A percentile compares a stretch with the other conserved stretches of the same genome.
These are phyloP conservation scores for Euphorbia pulcherrima DNA, from an alignment of 345 rosid species.

Conservation along the genomic window DNA sequence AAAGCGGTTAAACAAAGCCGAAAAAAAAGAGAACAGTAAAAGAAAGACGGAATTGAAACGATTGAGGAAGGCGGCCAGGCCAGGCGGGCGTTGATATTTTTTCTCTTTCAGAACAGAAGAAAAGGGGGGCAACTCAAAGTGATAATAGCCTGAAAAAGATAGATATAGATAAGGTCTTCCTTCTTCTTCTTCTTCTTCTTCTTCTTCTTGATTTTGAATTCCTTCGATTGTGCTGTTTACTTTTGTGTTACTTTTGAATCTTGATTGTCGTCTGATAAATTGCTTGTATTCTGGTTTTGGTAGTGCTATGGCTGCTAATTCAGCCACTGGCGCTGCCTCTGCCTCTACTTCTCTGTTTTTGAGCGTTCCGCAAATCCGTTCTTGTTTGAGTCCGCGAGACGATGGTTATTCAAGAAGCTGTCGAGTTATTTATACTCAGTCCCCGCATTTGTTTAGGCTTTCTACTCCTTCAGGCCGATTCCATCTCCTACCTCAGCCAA, in stretches of 20 bases:
- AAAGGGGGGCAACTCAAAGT: too few relatives aligned
- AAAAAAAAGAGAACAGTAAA: too few relatives aligned
- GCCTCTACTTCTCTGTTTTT: constrained; percentile 13
- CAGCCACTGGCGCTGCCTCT: too few relatives aligned
- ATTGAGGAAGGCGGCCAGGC: neutral
- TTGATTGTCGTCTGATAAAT: neutral
- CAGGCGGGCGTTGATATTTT: constrained; percentile 4
- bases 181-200: neutral
- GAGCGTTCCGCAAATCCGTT: constrained; percentile 9
- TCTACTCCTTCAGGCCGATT: constrained; percentile 1
- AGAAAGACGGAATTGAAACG: too few relatives aligned
- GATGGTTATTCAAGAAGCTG: neutral
- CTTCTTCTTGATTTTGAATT: neutral
- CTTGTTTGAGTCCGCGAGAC: constrained; percentile 4
- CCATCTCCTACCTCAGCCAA: neutral
- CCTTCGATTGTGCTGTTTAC: neutral
- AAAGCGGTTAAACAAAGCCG: too few relatives aligned
- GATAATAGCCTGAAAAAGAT: neutral
- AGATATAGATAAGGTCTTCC: neutral
- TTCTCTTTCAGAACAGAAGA: neutral
- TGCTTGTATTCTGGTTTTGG: neutral
- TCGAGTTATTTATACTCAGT: neutral
- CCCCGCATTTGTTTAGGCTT: constrained; percentile 6
- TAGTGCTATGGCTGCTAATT: constrained; percentile 13
- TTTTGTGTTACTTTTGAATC: neutral